phyloP scores from a whole-genome alignment of 345 rosid species.

The Eucalyptus virginea region DNA sequence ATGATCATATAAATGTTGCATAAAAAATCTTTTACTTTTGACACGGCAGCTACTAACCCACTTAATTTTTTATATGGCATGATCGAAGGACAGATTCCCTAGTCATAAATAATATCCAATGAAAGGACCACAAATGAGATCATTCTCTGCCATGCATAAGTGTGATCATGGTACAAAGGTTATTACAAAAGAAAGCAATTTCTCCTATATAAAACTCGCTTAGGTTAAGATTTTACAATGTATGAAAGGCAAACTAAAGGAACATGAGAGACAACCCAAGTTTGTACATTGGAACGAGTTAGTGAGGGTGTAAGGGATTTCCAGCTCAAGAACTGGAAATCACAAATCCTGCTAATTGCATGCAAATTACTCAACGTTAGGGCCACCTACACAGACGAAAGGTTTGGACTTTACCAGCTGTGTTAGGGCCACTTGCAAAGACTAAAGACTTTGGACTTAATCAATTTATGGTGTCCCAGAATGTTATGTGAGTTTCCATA shows the following conservation, averaged over 20 bases:
- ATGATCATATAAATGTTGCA: not conserved
- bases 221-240: not conserved
- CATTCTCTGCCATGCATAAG: not conserved
- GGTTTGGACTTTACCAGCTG: not conserved
- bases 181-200: not conserved
- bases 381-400: not conserved
- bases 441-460: not conserved
- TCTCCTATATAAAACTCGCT: not conserved
- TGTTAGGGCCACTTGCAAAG: not conserved
- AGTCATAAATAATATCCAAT: not conserved
- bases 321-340: not conserved
- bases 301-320: not conserved
- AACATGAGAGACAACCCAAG: not conserved
- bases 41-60: too few relatives aligned
- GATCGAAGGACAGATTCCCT: not conserved
- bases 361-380: not conserved
- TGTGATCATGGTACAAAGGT: not conserved
- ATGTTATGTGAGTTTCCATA: not conserved
- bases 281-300: fast-evolving
- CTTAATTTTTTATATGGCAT: not conserved
- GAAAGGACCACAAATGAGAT: not conserved
- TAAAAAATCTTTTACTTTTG: not conserved
- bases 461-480: not conserved
- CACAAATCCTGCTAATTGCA: not conserved
- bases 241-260: not conserved